phyloP scores from a whole-genome alignment of 805 yeast species.

The Candida hungchunana region DNA sequence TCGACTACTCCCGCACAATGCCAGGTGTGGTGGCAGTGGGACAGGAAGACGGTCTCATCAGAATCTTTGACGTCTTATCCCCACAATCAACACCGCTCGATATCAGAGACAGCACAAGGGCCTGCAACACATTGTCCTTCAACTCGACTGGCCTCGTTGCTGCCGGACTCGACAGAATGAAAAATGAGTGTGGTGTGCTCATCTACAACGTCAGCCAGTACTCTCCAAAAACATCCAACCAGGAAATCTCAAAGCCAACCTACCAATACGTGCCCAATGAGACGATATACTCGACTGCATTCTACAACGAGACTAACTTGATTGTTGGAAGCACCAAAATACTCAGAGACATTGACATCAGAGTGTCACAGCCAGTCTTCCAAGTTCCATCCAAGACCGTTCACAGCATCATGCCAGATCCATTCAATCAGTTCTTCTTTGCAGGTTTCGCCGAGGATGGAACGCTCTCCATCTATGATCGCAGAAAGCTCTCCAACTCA shows the following conservation, averaged over 20 bases:
- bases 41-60: constrained; percentile 62
- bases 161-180: constrained; percentile 64
- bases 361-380: constrained; percentile 59
- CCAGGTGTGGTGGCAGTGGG: constrained; percentile 71
- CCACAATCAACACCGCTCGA: constrained; percentile 22
- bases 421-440: constrained; percentile 60
- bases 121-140: constrained; percentile 73
- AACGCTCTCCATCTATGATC: constrained; percentile 77
- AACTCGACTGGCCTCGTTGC: constrained; percentile 63
- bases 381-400: constrained; percentile 77
- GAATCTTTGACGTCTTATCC: constrained; percentile 54
- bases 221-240: constrained; percentile 38
- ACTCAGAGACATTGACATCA: constrained; percentile 70
- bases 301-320: constrained; percentile 57
- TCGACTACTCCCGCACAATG: constrained; percentile 52
- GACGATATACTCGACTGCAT: constrained; percentile 62
- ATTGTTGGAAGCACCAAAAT: constrained; percentile 75
- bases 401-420: constrained; percentile 64
- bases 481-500: constrained; percentile 47
- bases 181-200: constrained; percentile 64
- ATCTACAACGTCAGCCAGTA: constrained; percentile 76
- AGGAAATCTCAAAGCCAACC: constrained; percentile 50
- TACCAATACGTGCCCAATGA: constrained; percentile 67
- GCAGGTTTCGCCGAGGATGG: constrained; percentile 83
- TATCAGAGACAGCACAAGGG: constrained; percentile 51